phyloP scores from a whole-genome alignment of 768 basidiomycete genomes.

The Postia placenta region DNA sequence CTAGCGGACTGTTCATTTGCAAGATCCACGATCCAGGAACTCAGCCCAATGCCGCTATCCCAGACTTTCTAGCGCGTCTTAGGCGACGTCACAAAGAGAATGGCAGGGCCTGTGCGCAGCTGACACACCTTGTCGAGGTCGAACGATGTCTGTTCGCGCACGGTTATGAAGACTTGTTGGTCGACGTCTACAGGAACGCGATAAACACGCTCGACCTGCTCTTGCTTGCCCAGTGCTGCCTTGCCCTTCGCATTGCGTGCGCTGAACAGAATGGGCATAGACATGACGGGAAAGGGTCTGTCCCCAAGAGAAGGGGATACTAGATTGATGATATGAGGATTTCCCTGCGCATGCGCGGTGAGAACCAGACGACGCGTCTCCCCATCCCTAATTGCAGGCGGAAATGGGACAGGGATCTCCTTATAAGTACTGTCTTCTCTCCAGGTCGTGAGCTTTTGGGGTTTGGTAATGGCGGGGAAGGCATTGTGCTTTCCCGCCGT shows the following conservation, averaged over 20 bases:
- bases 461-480: constrained; percentile 30
- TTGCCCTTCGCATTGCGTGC: constrained; percentile 21
- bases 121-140: constrained; percentile 82
- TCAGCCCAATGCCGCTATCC: constrained; percentile 88
- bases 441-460: constrained; percentile 72
- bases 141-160: constrained; percentile 82
- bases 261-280: constrained; percentile 56
- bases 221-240: constrained; percentile 46
- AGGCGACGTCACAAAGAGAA: constrained; percentile 11
- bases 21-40: constrained; percentile 62
- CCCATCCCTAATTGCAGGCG: constrained; percentile 43
- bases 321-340: constrained; percentile 35
- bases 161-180: constrained; percentile 30
- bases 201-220: constrained; percentile 58
- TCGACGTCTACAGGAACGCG: constrained; percentile 8
- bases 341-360: constrained; percentile 27
- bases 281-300: constrained; percentile 54
- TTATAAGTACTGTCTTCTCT: constrained; percentile 66
- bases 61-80: constrained; percentile 74
- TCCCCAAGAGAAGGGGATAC: constrained; percentile 35
- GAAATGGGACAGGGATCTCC: constrained; percentile 61
- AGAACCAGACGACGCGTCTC: constrained; percentile 66
- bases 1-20: constrained; percentile 15
- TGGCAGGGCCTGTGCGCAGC: background rate
- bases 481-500: constrained; percentile 9